Evolutionary conservation across 1,139 yeast species (phyloP).

Genomic region (Lodderomyces oxycetoniae): DNA sequence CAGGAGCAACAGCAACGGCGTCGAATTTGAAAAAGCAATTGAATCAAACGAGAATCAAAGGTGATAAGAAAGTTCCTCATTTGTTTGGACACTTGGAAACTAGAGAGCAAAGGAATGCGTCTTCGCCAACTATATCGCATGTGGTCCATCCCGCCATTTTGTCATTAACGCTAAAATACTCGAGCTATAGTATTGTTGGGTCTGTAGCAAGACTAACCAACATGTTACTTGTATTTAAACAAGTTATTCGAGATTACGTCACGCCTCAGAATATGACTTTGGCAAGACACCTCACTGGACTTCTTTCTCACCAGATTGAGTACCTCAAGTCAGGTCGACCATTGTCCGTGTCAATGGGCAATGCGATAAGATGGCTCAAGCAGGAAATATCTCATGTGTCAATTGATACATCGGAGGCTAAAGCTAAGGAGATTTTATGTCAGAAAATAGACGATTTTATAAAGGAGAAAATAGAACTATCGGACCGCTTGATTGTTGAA

Average conservation of each 20-base stretch:
- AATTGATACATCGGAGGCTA: slow-evolving; percentile 65
- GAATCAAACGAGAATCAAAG: slow-evolving; percentile 48
- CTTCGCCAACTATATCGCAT: slow-evolving; percentile 56
- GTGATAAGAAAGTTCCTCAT: slow-evolving; percentile 48
- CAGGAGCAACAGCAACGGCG: slow-evolving; percentile 31
- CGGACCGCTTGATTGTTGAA: slow-evolving; percentile 80
- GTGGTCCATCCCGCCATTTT: slow-evolving; percentile 86
- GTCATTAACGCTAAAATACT: slow-evolving; percentile 72
- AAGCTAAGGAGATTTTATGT: slow-evolving; percentile 65
- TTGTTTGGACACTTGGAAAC: slow-evolving; percentile 87
- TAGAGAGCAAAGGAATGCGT: slow-evolving; percentile 69
- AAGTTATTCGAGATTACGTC: slow-evolving; percentile 70
- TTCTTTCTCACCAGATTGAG: slow-evolving; percentile 91
- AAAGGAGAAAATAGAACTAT: slow-evolving; percentile 76
- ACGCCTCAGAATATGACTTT: slow-evolving; percentile 86
- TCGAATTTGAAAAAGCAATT: slow-evolving; percentile 54
- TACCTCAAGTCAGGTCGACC: slow-evolving; percentile 90
- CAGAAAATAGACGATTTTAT: slow-evolving; percentile 76
- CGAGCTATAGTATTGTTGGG: slow-evolving; percentile 85
- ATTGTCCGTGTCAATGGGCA: slow-evolving; percentile 91
- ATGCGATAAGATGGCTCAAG: slow-evolving; percentile 94
- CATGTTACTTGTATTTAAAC: slow-evolving; percentile 82
- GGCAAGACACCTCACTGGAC: slow-evolving; percentile 83
- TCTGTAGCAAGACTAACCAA: slow-evolving; percentile 80
- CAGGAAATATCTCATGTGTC: slow-evolving; percentile 82